Percentiles rank a stretch among this genome's conserved stretches.
Conservation (phyloP, 176 grass and related monocot species). For the Saccharum spontaneum region DNA sequence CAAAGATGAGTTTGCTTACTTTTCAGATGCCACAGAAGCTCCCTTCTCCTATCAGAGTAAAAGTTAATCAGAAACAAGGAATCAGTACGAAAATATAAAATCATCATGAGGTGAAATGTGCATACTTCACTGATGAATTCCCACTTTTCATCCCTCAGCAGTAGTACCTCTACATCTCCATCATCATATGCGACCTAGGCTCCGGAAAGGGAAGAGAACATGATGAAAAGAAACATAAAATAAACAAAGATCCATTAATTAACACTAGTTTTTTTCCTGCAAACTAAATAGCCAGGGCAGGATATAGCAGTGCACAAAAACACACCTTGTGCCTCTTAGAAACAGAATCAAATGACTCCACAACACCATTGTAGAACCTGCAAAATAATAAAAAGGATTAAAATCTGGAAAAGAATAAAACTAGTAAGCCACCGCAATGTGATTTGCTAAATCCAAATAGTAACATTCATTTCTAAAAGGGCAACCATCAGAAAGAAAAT, state of each 20-base stretch:
- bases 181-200: constrained; percentile 88
- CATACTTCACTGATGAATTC: constrained; percentile 57
- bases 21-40: constrained; percentile 42
- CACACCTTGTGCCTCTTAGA: constrained; percentile 85
- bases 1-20: constrained; percentile 37
- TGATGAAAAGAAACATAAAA: constrained; percentile 21
- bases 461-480: background rate
- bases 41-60: constrained; percentile 42
- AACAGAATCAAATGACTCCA: constrained; percentile 56
- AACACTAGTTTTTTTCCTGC: constrained; percentile 6
- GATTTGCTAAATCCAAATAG: background rate
- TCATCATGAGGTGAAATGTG: background rate
- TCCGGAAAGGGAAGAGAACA: constrained; percentile 21
- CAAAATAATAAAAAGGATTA: constrained; percentile 19
- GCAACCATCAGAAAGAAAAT: background rate
- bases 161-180: constrained; percentile 77
- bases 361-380: constrained; percentile 78
- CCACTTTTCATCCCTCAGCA: constrained; percentile 76
- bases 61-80: constrained; percentile 20
- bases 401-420: constrained; percentile 12
- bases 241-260: background rate
- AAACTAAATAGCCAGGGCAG: constrained; percentile 10
- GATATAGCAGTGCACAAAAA: background rate
- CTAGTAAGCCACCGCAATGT: background rate
- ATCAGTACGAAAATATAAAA: background rate